Evolutionary conservation across 2,329 filamentous ascomycete species (phyloP), one percentile per base, ranked within the genome.

Genomic region (Xylariaceae sp.): DNA sequence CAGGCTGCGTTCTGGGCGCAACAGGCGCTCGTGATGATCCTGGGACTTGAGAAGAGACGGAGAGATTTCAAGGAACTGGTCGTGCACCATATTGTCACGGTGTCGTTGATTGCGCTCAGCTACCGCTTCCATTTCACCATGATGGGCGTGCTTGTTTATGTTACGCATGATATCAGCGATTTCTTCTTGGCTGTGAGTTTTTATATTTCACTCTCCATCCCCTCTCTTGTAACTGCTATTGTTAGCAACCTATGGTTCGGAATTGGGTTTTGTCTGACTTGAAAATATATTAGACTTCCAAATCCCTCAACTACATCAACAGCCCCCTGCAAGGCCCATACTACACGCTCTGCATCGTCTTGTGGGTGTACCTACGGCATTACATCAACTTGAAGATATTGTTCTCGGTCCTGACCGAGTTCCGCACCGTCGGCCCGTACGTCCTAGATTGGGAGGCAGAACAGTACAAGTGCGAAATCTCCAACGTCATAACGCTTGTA

Each of bases 91-190:
- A 81, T 91, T 61, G 85, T 91, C 64, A 91, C 89, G 0, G 71
- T 92, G 37, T 75, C 82, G 3, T 76, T 91, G 60, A 90, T 92
- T 58, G 83, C 77, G 46, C 70, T 88, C 63, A 90, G 87, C 72
- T 92, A 91, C 71, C 80, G 87, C 23, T 92, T 91, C 74, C 88
- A 91, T 71, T 92, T 91, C 71, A 89, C 87, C 0, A 87, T 90
- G 71, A 89, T 91, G 74, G 89, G 89, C 6, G 74, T 91, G 31
- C 86, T 87, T 1, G 86, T 91, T 6, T 91, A 90, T 70, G 85
- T 91, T 49, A 91, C 88, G 1, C 87, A 90, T 69, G 89, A 92
- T 67, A 82, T 91, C 47, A 88, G 84, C 26, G 88, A 91, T 69
- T 90, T 91, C 74, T 91, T 91, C 78, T 79, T 91, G 34, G 88